These are phyloP conservation scores for Orbilia javanica DNA, from an alignment of 2,329 filamentous ascomycete species.

Conservation along the genomic window DNA sequence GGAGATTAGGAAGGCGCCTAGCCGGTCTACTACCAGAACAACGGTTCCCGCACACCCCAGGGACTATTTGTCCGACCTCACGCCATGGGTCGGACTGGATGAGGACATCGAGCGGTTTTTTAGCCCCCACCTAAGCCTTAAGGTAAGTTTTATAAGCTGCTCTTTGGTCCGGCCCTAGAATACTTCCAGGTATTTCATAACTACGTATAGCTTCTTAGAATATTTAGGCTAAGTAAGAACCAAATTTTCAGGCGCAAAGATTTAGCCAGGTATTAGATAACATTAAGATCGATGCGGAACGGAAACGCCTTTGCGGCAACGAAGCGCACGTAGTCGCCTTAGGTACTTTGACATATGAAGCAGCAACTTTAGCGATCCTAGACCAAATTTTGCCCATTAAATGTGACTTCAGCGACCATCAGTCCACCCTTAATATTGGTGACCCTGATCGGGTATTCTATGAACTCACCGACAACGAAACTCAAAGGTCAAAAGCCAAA, in stretches of 20 bases:
- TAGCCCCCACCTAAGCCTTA: background rate
- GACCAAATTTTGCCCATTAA: background rate
- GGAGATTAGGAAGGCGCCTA: background rate
- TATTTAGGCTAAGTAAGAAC: background rate
- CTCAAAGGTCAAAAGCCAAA: background rate
- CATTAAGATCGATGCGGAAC: background rate
- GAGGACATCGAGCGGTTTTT: conserved; percentile 12
- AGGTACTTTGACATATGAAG: background rate
- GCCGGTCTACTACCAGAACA: background rate
- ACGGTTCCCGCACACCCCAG: conserved; percentile 1
- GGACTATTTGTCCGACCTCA: conserved; percentile 4
- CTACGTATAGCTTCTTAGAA: no score
- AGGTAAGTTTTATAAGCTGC: conserved; percentile 4
- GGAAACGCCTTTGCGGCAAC: background rate
- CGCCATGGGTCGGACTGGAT: conserved; percentile 5
- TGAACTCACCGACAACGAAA: background rate
- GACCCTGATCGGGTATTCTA: conserved; percentile 1
- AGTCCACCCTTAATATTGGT: background rate
- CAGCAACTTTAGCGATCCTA: background rate
- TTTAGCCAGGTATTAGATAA: background rate
- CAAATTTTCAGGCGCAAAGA: background rate
- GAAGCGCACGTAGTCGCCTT: background rate
- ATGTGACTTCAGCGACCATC: background rate
- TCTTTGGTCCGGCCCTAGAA: background rate
- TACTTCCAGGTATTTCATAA: no score